A percentile compares a stretch with the other conserved stretches of the same genome.
phyloP scores from a whole-genome alignment of 2,329 filamentous ascomycete species.

The Phoma herbarum region DNA sequence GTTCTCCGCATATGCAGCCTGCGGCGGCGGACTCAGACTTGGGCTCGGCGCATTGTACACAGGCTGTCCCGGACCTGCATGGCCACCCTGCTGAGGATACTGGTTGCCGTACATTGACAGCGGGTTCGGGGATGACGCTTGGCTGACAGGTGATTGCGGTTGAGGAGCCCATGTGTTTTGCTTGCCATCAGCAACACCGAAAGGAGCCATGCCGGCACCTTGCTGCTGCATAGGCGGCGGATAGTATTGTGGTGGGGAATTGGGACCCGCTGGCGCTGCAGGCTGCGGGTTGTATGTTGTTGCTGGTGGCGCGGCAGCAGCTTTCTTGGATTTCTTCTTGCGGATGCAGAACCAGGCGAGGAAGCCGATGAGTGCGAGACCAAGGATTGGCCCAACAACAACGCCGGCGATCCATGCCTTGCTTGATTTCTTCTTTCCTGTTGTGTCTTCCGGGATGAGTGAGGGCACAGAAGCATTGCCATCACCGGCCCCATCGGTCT shows the following conservation, averaged over 20 bases:
- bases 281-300: slow-evolving; percentile 17
- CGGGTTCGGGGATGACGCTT: slow-evolving; percentile 10
- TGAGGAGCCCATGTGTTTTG: slow-evolving; percentile 27
- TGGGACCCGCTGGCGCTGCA: slow-evolving; percentile 2
- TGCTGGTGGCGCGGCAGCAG: slow-evolving; percentile 13
- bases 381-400: slow-evolving; percentile 36
- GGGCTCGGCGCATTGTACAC: slow-evolving; percentile 25
- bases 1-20: slow-evolving; percentile 23
- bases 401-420: slow-evolving; percentile 46
- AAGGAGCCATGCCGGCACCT: slow-evolving; percentile 24
- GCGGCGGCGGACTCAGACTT: slow-evolving; percentile 22
- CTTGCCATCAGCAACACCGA: slow-evolving; percentile 28
- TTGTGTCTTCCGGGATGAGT: neutral
- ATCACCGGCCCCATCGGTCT: neutral
- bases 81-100: slow-evolving; percentile 28
- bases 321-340: slow-evolving; percentile 29
- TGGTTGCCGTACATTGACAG: slow-evolving; percentile 7
- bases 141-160: slow-evolving; percentile 27
- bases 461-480: slow-evolving; percentile 7
- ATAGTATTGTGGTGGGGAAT: slow-evolving; percentile 30
- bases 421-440: slow-evolving; percentile 23
- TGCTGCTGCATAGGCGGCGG: slow-evolving; percentile 30
- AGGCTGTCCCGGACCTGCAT: slow-evolving; percentile 19
- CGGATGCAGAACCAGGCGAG: slow-evolving; percentile 31
- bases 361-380: slow-evolving; percentile 31